Evolutionary conservation across 1,284 basidiomycete genomes (phyloP).

Genomic region (Tremellales sp.): DNA sequence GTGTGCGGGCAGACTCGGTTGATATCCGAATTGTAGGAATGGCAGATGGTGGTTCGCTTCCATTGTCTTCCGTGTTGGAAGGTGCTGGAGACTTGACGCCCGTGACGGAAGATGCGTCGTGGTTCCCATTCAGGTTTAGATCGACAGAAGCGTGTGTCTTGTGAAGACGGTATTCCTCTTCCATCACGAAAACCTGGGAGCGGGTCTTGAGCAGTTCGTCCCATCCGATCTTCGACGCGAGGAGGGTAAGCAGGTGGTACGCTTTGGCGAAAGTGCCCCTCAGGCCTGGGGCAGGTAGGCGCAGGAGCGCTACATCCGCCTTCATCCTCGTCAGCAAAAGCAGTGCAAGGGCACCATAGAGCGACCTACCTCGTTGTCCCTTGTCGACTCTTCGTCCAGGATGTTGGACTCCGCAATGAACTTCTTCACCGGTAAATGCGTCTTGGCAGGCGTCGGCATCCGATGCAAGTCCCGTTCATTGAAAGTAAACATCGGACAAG

Average conservation of each 20-base stretch:
- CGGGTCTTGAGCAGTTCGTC: constrained; percentile 94
- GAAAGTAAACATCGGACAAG: constrained; percentile 99
- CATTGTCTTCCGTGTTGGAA: constrained; percentile 8
- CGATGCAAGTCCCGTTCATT: constrained; percentile 94
- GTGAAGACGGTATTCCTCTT: constrained; percentile 85
- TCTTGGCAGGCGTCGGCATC: constrained; percentile 71
- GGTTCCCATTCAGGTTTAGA: constrained; percentile 54
- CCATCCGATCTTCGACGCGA: constrained; percentile 95
- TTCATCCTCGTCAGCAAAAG: constrained; percentile 35
- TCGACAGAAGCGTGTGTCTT: constrained; percentile 55
- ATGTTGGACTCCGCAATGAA: constrained; percentile 71
- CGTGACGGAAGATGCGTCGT: constrained; percentile 66
- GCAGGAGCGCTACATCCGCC: constrained; percentile 88
- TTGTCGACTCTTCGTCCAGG: constrained; percentile 55
- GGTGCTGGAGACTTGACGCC: constrained; percentile 17
- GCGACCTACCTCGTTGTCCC: constrained; percentile 72
- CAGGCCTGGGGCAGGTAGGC: constrained; percentile 88
- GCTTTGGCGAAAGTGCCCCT: constrained; percentile 95
- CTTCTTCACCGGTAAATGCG: constrained; percentile 81
- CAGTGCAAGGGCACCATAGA: background rate
- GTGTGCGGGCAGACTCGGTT: constrained; percentile 62
- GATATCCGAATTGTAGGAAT: constrained; percentile 90
- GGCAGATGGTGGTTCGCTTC: constrained; percentile 28
- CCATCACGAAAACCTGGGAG: constrained; percentile 97
- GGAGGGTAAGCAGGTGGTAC: constrained; percentile 80